These are phyloP conservation scores for Trichoderma sp. DNA, from an alignment of 2,329 filamentous ascomycete species.

Conservation along the genomic window DNA sequence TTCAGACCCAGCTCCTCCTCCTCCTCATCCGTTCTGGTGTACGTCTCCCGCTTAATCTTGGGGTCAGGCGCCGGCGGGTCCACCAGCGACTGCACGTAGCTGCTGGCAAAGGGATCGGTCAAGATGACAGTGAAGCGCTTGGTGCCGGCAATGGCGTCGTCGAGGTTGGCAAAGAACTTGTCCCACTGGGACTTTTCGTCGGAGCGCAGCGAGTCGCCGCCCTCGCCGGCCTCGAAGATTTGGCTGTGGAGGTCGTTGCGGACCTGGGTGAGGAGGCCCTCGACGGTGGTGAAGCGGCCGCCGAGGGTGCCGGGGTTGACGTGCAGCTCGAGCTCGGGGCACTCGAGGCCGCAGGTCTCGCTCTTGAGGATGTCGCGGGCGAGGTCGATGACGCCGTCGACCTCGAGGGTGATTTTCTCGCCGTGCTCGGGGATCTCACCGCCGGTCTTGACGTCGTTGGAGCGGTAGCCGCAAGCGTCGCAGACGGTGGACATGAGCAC, in stretches of 20 bases:
- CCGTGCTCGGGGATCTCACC: conserved; percentile 88
- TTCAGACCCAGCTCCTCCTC: conserved; percentile 88
- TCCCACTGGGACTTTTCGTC: conserved; percentile 75
- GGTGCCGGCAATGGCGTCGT: conserved; percentile 77
- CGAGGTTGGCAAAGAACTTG: conserved; percentile 76
- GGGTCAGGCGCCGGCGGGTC: conserved; percentile 72
- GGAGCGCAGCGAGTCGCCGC: conserved; percentile 77
- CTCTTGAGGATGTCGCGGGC: conserved; percentile 94
- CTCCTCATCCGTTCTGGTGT: conserved; percentile 86
- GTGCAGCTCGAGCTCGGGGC: conserved; percentile 81
- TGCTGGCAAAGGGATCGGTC: conserved; percentile 86
- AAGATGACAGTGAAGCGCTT: conserved; percentile 81
- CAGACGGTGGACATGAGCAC: conserved; percentile 94
- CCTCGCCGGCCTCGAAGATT: conserved; percentile 72
- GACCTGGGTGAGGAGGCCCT: conserved; percentile 90
- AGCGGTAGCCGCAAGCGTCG: conserved; percentile 88
- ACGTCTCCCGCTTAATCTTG: conserved; percentile 79
- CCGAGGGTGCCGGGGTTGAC: conserved; percentile 94
- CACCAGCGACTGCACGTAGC: conserved; percentile 89
- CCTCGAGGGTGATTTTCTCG: conserved; percentile 76
- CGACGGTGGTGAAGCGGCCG: conserved; percentile 94
- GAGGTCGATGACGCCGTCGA: conserved; percentile 73
- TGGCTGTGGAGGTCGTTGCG: conserved; percentile 85
- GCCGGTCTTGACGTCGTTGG: conserved; percentile 97
- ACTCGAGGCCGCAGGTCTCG: conserved; percentile 85